Evolutionary conservation across 192 early-diverging fungal species (phyloP), one percentile per base, ranked within the genome.

Genomic region (Chytriomyces confervae): DNA sequence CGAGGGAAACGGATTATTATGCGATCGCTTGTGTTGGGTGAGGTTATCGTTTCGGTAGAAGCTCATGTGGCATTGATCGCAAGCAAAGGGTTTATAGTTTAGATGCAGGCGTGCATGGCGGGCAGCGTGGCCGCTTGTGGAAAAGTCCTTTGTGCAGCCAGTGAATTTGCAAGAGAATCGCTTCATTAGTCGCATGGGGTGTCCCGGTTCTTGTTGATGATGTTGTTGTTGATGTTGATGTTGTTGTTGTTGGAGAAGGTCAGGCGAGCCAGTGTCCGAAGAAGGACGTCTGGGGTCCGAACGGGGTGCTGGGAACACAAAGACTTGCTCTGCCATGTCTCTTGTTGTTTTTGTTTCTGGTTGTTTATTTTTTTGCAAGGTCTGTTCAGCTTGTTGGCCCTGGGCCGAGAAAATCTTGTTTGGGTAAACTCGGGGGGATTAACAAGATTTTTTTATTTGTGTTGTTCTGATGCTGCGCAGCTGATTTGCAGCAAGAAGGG

Each of bases 81-180:
- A 64, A 6, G 23, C 20, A 64, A 64, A 64, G 23, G 11, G 11
- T 23, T 36, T 16, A 11, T 16, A 20, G 20, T 36, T 36, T 23
- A 13, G 13, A 24, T 64, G 62, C 11, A 64, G 20, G 11, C 62
- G 62, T 36, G 20, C 23, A 5, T 64, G 62, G 23, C 62, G 13
- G 18, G 62, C 62, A 5, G 36, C 23, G 62, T 64, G 62, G 7
- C 62, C 62, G 9, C 18, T 24, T 23, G 61, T 62, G 18, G 16
- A 23, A 47, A 74, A 74, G 53, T 61, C 61, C 43, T 74, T 74
- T 6, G 44, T 61, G 45, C 72, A 74, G 29, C 11, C 53, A 13
- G 3, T 20, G 20, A n/a, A 9, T 47, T 74, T 74, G 72, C 72
- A 74, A 23, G 72, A 61, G 46, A 50, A 63, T 16, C 70, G 70